Evolutionary conservation across 768 basidiomycete species (phyloP), one percentile per base, ranked within the genome.

Genomic region (Postia placenta): DNA sequence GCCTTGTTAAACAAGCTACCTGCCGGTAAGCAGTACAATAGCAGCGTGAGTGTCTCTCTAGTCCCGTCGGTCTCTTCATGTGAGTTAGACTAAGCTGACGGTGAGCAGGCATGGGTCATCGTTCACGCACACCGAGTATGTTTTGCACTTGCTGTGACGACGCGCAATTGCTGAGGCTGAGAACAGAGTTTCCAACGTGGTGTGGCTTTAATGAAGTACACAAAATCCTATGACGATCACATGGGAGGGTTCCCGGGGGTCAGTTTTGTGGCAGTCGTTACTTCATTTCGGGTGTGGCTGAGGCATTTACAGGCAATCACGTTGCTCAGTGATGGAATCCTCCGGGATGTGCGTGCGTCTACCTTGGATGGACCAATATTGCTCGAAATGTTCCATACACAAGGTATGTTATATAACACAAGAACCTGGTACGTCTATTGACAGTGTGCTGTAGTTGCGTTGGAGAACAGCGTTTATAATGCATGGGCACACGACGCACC

Each of bases 301-400:
- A n/a, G n/a, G 23, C 12, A 9, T 36, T n/a, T 41, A 11, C 49
- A 74, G 71, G 64, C 57, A 5, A 46, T 72, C 14, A 42, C 41
- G 9, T 11, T 50, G 47, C 52, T 75, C 43, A 60, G 65, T n/a
- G 67, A 72, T 42, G 72, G 62, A 2, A 56, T 74, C 15, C 59
- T 74, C 41, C 59, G 66, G 14, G 74, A 76, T 41, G 52, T 56
- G 9, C 67, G 72, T 9, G 67, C 66, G 1, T 74, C 74, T 44
- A 68, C 72, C 39, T 56, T 70, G 11, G 57, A 67, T 48, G 24
- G 42, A 5, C 14, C 53, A 11, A 14, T 51, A 15, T 73, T 68
- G 59, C 47, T 71, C 9, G 56, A 65, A 0, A 64, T 63, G 45
- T 65, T 68, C 42, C 66, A 73, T 45, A 50, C 60, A 2, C 71